Conservation (phyloP, 2,329 filamentous ascomycete genomes). For the Penicillium sp. region DNA sequence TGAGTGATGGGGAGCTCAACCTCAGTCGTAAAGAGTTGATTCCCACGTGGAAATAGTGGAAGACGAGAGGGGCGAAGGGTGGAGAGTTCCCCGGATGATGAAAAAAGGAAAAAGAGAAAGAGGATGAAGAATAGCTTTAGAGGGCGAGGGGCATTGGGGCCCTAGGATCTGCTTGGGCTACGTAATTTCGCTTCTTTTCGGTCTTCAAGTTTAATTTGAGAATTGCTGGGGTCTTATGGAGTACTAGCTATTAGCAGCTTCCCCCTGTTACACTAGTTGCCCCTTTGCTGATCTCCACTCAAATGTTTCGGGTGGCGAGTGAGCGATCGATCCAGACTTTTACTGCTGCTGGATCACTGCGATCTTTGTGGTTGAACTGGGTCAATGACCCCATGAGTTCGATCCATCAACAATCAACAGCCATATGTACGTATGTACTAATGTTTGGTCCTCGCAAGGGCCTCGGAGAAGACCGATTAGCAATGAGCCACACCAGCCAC, state of each 20-base stretch:
- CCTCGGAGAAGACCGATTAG: conserved; percentile 2
- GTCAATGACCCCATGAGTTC: conserved; percentile 17
- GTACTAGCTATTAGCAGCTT: not conserved
- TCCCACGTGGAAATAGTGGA: conserved; percentile 4
- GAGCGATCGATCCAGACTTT: conserved; percentile 15
- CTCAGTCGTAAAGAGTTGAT: not conserved
- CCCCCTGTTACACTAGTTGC: not conserved
- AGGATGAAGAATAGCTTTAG: conserved; percentile 10
- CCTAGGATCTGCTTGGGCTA: conserved; percentile 14
- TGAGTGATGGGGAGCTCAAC: not conserved
- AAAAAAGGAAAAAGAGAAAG: not conserved
- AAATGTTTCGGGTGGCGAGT: conserved; percentile 8
- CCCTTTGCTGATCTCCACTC: conserved; percentile 3
- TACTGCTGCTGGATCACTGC: conserved; percentile 1
- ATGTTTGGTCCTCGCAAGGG: not conserved
- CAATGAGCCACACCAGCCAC: conserved; percentile 3
- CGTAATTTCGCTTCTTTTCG: conserved; percentile 11
- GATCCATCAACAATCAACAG: not conserved
- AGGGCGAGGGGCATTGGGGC: conserved; percentile 12
- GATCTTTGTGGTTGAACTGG: conserved; percentile 3
- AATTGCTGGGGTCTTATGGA: not conserved
- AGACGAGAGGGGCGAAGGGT: not conserved
- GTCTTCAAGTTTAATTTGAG: conserved; percentile 1
- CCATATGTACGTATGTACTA: not conserved
- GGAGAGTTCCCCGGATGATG: conserved; percentile 1